Evolutionary conservation across 768 basidiomycete genomes (phyloP).

Genomic region (Trametes villosa): DNA sequence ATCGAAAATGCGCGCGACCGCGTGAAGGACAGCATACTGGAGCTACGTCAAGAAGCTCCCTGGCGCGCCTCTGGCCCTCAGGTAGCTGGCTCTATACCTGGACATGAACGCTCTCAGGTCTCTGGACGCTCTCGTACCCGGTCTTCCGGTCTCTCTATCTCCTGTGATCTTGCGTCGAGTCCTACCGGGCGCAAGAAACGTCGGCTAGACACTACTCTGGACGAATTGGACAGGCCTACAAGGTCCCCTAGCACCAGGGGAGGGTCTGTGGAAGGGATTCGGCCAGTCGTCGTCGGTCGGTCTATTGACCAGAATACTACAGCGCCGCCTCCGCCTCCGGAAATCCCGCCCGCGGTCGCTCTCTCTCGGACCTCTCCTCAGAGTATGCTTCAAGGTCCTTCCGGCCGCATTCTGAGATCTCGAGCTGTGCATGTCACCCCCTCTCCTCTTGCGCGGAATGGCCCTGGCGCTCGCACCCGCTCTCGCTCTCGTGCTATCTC

Average conservation of each 20-base stretch:
- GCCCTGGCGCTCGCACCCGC: no score
- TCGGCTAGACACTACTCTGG: constrained; percentile 5
- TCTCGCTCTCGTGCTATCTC: no score
- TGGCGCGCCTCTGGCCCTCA: background rate
- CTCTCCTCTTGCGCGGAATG: no score
- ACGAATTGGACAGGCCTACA: background rate
- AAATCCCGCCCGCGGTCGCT: no score
- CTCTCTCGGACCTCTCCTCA: no score
- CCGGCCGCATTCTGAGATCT: no score
- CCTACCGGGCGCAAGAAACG: constrained; percentile 5
- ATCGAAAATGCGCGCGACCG: constrained; percentile 43
- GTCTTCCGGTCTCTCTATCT: background rate
- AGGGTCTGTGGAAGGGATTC: no score
- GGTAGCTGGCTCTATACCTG: background rate
- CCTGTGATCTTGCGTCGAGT: background rate
- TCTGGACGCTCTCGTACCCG: background rate
- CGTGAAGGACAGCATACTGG: constrained; percentile 29
- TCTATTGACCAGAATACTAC: no score
- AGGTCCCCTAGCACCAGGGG: background rate
- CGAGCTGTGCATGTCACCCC: no score
- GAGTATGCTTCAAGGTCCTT: no score
- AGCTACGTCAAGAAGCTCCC: constrained; percentile 1
- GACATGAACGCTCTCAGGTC: background rate
- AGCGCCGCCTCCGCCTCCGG: no score
- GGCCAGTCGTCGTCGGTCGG: no score